Evolutionary conservation across 257 asterid genomes (phyloP), one percentile per base, ranked within the genome.

Genomic region (Nicotiana paniculata): DNA sequence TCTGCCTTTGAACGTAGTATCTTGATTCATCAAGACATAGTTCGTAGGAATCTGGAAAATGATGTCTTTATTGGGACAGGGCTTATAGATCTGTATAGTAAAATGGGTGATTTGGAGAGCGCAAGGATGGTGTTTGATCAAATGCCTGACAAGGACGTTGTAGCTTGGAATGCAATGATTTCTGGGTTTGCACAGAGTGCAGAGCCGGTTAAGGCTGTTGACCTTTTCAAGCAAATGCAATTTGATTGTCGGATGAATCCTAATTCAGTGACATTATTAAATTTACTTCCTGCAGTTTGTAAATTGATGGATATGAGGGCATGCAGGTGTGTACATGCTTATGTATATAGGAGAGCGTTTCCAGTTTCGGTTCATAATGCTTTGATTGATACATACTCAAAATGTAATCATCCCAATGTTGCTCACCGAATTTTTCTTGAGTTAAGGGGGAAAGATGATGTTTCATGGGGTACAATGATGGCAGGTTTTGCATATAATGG

Each of bases 381-480:
- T 13, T 82, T 88, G 86, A 88, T 86, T 17, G 89, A 88, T 81
- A 76, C 53, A 81, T 88, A 88, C 75, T 66, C 85, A 2, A 88
- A 88, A 82, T 88, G 91, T 78, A 86, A 85, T 13, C 32, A 16
- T 79, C 26, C 82, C 0, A 58, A 66, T 54, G 57, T 48, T 2
- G 88, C 86, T 84, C 76, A 83, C 21, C 18, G 21, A 51, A 59
- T 88, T 59, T 86, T 88, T 61, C 72, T 81, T 62, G 67, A 37
- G 75, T 53, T 83, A 83, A 53, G 43, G 80, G 21, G 75, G 64
- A 84, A 63, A 37, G 88, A 88, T 85, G 88, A 86, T 74, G 87
- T 88, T 61, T 81, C 90, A 18, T 88, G 90, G 90, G 91, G 89
- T n/a, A 81, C 87, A n/a, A 84, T 86, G 84, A 86, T 88, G 89